Evolutionary conservation across 1,284 basidiomycete species (phyloP), one percentile per base, ranked within the genome.

Genomic region (Sanghuangporus sanghuang): DNA sequence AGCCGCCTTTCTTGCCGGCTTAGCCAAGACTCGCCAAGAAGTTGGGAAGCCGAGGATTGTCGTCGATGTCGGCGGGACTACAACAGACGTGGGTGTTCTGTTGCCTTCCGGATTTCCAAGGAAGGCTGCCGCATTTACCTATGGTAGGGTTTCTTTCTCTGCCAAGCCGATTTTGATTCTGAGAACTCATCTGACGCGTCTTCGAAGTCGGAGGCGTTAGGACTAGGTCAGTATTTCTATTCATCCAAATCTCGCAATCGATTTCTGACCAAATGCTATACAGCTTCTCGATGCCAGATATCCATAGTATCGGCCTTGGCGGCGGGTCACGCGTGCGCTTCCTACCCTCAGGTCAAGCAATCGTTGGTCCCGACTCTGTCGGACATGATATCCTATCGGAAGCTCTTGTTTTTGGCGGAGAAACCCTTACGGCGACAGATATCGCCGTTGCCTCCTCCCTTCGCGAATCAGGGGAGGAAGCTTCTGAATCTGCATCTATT

Each of bases 21-120:
- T 81, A 9, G 74, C 77, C 59, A 68, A 68, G 39, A 70, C 52
- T n/a, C 61, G 71, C 64, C 71, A 73, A 57, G 72, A 70, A 21
- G 61, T 65, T 23, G 57, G 68, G 44, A 77, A 81, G 74, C 76
- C 78, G 6, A 76, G 76, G 52, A 74, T 86, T 56, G 85, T 86
- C 0, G 75, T 83, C 42, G 85, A 86, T 69, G 79, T 86, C 59
- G 85, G 84, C 27, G 83, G 83, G 0, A 85, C 83, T 1, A 83
- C 82, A 6, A 79, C 80, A 0, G 82, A 84, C 67, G 78, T 82
- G 0, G 81, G 81, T 12, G 78, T 83, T 6, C 67, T 84, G 1
- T 72, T 83, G 1, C 79, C 81, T 0, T 81, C 78, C 42, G 82
- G 82, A 0, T 81, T 82, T 68, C 81, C 82, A 1, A 71, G 81